phyloP scores from a whole-genome alignment of 106 monocot species.

The Narthecium ossifragum region DNA sequence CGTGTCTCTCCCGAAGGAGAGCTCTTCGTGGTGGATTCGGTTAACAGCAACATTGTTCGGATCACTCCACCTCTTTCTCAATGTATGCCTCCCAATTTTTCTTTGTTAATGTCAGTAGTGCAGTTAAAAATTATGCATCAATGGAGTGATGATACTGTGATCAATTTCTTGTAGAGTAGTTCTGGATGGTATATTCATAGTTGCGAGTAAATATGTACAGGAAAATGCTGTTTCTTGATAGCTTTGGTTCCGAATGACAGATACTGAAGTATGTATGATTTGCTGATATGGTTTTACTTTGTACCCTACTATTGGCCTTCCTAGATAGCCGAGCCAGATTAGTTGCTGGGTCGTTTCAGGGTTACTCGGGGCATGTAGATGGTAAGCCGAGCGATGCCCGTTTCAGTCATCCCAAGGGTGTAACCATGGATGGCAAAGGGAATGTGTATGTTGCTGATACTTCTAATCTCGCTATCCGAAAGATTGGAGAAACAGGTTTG shows the following conservation, averaged over 20 bases:
- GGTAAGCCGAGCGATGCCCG: slow-evolving; percentile 94
- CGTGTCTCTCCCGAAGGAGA: slow-evolving; percentile 89
- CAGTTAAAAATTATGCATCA: no score
- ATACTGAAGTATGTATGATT: no score
- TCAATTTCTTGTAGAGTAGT: no score
- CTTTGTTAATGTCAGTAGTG: no score
- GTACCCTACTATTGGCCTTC: not conserved
- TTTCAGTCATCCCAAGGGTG: slow-evolving; percentile 79
- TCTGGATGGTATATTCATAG: no score
- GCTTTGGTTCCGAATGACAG: no score
- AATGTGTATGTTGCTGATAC: slow-evolving; percentile 96
- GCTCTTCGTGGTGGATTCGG: slow-evolving; percentile 76
- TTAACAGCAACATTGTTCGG: slow-evolving; percentile 62
- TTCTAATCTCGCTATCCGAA: slow-evolving; percentile 83
- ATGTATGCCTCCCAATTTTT: slow-evolving; percentile 39
- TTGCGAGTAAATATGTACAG: no score
- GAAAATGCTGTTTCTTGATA: no score
- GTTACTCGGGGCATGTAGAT: slow-evolving; percentile 91
- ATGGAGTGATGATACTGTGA: no score
- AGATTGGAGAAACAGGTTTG: slow-evolving; percentile 86
- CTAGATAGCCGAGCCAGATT: slow-evolving; percentile 92
- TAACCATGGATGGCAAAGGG: slow-evolving; percentile 89
- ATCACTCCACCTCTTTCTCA: slow-evolving; percentile 78
- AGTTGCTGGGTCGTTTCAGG: slow-evolving; percentile 95
- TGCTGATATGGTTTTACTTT: no score